Percentiles rank a stretch among this genome's conserved stretches.
Conservation (phyloP, 2,329 filamentous ascomycete species). For the Calycina herbarum region DNA sequence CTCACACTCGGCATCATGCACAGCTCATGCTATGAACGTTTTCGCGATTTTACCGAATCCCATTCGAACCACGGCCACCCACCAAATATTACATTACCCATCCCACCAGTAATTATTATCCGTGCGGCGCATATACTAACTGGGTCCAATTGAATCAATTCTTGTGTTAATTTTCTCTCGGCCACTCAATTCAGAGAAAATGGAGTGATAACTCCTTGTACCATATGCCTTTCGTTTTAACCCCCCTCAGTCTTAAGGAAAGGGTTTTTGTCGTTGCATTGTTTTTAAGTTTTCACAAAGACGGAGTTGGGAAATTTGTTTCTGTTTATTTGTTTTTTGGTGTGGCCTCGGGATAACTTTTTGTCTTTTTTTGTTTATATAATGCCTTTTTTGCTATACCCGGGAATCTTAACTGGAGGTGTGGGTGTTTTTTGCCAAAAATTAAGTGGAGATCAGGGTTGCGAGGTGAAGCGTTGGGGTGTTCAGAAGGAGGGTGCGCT, state of each 20-base stretch:
- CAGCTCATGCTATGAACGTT: neutral
- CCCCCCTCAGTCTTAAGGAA: neutral
- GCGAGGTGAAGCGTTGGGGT: neutral
- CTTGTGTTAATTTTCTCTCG: constrained; percentile 1
- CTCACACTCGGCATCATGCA: neutral
- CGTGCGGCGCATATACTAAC: constrained; percentile 1
- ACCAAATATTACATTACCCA: neutral
- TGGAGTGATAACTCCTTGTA: neutral
- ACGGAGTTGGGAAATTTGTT: constrained; percentile 5
- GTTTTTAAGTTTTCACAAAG: neutral
- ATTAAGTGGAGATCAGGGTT: neutral
- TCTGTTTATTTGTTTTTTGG: neutral
- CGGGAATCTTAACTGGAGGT: constrained; percentile 6
- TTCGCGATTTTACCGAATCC: neutral
- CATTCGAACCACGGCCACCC: neutral
- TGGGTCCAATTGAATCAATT: neutral
- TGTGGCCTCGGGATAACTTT: neutral
- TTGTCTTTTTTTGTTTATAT: constrained; percentile 12
- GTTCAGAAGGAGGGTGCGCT: neutral
- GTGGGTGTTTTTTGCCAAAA: neutral
- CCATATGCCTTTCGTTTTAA: neutral
- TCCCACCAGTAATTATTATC: constrained; percentile 2
- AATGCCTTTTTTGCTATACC: constrained; percentile 11
- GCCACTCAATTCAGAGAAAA: neutral
- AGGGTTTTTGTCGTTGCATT: neutral